phyloP scores from a whole-genome alignment of 495 filamentous ascomycete species.

The Saxophila tyrrhenica region DNA sequence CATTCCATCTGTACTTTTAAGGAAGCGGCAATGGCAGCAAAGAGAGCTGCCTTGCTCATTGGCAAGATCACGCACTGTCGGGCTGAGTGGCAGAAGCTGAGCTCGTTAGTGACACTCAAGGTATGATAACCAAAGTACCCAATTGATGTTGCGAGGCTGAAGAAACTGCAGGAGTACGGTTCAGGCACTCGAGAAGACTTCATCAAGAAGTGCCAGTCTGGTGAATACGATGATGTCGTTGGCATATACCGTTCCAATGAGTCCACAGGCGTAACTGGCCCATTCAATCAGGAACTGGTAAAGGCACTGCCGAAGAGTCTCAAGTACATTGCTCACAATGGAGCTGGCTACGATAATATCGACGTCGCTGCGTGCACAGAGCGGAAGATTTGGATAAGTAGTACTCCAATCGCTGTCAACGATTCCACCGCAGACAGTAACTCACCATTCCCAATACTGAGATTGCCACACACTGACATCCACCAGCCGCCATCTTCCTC shows the following conservation, averaged over 20 bases:
- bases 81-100: slow-evolving; percentile 26
- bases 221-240: slow-evolving; percentile 25
- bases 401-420: slow-evolving; percentile 29
- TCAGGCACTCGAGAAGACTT: slow-evolving; percentile 26
- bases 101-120: slow-evolving; percentile 19
- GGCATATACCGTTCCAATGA: slow-evolving; percentile 31
- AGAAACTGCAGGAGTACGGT: slow-evolving; percentile 22
- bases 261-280: slow-evolving; percentile 25
- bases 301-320: slow-evolving; percentile 22
- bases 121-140: too few relatives aligned
- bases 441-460: background rate
- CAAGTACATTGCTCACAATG: slow-evolving; percentile 29
- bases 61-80: slow-evolving; percentile 23
- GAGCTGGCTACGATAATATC: slow-evolving; percentile 33
- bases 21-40: slow-evolving; percentile 13
- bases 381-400: slow-evolving; percentile 23
- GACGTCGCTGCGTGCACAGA: slow-evolving; percentile 26
- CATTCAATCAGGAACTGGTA: slow-evolving; percentile 27
- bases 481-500: slow-evolving; percentile 27
- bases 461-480: background rate
- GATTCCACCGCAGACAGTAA: slow-evolving; percentile 26
- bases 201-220: slow-evolving; percentile 23
- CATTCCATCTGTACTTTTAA: too few relatives aligned
- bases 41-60: slow-evolving; percentile 24
- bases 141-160: too few relatives aligned